Percentiles rank a stretch among this genome's conserved stretches.
Evolutionary conservation across 2,329 filamentous ascomycete species (phyloP).

Genomic region (Lizonia empirigonia): DNA sequence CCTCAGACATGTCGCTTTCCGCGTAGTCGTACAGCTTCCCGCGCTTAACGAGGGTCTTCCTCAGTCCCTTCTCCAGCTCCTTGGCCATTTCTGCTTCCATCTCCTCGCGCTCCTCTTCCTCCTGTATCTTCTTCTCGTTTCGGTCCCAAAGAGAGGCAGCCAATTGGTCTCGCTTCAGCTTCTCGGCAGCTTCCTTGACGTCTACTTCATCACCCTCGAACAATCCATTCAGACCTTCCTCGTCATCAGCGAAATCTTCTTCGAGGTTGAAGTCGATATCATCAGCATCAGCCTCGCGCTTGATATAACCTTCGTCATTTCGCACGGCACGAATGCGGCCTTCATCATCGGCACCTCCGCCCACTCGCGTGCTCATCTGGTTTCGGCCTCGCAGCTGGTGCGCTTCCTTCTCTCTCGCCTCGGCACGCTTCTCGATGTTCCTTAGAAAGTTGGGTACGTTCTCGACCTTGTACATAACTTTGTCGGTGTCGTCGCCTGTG

Average conservation of each 20-base stretch:
- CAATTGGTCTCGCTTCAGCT: conserved; percentile 78
- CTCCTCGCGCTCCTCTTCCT: conserved; percentile 70
- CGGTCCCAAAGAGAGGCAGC: conserved; percentile 83
- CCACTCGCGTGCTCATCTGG: conserved; percentile 39
- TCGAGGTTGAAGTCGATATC: conserved; percentile 70
- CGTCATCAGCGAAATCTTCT: conserved; percentile 81
- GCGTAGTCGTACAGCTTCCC: conserved; percentile 90
- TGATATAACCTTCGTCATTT: conserved; percentile 52
- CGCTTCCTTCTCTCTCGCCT: conserved; percentile 55
- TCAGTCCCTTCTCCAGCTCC: conserved; percentile 74
- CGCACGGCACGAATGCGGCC: conserved; percentile 40
- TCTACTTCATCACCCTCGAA: conserved; percentile 56
- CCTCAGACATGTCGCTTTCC: conserved; percentile 66
- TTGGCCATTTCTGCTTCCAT: conserved; percentile 72
- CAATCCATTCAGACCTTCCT: conserved; percentile 62
- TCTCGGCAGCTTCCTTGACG: conserved; percentile 67
- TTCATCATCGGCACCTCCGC: conserved; percentile 48
- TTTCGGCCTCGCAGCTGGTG: conserved; percentile 21
- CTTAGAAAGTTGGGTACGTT: conserved; percentile 77
- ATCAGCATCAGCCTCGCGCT: conserved; percentile 62
- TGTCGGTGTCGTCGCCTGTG: conserved; percentile 86
- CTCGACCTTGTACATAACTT: conserved; percentile 76
- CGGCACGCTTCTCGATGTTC: conserved; percentile 50
- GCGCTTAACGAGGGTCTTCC: conserved; percentile 80
- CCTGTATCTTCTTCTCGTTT: conserved; percentile 60